Evolutionary conservation across 345 rosid species (phyloP).

Genomic region (Erodium maritimum): DNA sequence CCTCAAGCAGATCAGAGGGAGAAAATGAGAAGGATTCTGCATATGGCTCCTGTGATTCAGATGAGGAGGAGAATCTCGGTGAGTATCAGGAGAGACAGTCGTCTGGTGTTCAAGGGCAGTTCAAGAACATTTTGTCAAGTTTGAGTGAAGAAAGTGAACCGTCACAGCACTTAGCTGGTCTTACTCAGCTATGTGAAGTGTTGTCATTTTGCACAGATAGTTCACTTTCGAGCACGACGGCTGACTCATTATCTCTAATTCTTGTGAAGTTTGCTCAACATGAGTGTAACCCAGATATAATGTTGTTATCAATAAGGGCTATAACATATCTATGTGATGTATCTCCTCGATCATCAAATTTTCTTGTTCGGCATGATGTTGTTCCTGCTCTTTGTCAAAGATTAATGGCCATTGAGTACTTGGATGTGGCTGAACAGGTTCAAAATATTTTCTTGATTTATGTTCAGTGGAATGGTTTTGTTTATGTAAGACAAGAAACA

Average conservation of each 20-base stretch:
- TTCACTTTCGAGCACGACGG: conserved; percentile 51
- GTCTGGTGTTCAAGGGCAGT: conserved; percentile 50
- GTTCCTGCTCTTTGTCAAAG: conserved; percentile 77
- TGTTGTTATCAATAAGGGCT: conserved; percentile 74
- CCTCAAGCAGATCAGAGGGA: conserved; percentile 65
- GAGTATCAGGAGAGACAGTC: conserved; percentile 57
- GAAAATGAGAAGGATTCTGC: conserved; percentile 68
- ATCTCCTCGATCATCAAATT: conserved; percentile 58
- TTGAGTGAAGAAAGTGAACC: conserved; percentile 50
- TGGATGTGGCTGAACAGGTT: conserved; percentile 98
- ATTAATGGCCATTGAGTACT: conserved; percentile 61
- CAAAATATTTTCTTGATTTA: background rate
- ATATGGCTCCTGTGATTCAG: conserved; percentile 78
- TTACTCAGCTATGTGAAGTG: conserved; percentile 82
- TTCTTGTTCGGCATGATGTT: conserved; percentile 68
- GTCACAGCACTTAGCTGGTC: conserved; percentile 47
- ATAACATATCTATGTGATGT: conserved; percentile 85
- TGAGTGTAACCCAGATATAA: conserved; percentile 53
- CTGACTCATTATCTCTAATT: conserved; percentile 58
- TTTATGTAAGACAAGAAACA: background rate
- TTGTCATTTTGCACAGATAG: conserved; percentile 79
- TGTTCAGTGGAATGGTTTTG: background rate
- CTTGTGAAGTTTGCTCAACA: conserved; percentile 61
- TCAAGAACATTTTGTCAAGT: conserved; percentile 40
- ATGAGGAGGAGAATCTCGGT: conserved; percentile 48